A percentile compares a stretch with the other conserved stretches of the same genome.
These are phyloP conservation scores for Tulasnella sp. DNA, from an alignment of 768 basidiomycete genomes.

Conservation along the genomic window DNA sequence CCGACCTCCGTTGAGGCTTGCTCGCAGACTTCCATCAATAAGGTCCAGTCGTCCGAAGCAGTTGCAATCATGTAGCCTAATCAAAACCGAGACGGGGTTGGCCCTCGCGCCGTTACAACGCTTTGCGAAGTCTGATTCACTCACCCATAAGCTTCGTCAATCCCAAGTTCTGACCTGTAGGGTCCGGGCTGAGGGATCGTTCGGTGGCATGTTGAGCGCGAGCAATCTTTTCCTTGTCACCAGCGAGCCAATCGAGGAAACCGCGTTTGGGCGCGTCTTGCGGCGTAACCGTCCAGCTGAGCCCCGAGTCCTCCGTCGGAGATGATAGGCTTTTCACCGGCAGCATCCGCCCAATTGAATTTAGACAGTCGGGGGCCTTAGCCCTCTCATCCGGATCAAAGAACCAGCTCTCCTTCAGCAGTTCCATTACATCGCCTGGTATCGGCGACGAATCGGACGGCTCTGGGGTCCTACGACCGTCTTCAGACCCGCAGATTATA, in stretches of 20 bases:
- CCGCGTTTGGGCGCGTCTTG: conserved; percentile 37
- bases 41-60: conserved; percentile 73
- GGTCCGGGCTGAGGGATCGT: conserved; percentile 20
- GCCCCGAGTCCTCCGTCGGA: no score
- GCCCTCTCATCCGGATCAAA: background rate
- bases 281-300: no score
- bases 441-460: background rate
- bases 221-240: conserved; percentile 35
- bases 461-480: background rate
- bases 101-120: background rate
- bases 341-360: no score
- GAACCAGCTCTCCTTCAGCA: background rate
- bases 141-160: conserved; percentile 40
- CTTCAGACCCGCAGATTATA: background rate
- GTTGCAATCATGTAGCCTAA: conserved; percentile 37
- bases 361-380: background rate
- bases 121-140: background rate
- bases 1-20: conserved; percentile 68
- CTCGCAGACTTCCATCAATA: conserved; percentile 86
- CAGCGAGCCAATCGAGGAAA: conserved; percentile 26
- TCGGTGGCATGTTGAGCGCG: background rate
- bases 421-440: background rate
- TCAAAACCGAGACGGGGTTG: background rate
- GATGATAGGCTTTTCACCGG: no score
- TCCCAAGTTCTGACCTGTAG: conserved; percentile 35